These are phyloP conservation scores for Sporobolomyces pararoseus DNA, from an alignment of 768 basidiomycete genomes.

Conservation along the genomic window DNA sequence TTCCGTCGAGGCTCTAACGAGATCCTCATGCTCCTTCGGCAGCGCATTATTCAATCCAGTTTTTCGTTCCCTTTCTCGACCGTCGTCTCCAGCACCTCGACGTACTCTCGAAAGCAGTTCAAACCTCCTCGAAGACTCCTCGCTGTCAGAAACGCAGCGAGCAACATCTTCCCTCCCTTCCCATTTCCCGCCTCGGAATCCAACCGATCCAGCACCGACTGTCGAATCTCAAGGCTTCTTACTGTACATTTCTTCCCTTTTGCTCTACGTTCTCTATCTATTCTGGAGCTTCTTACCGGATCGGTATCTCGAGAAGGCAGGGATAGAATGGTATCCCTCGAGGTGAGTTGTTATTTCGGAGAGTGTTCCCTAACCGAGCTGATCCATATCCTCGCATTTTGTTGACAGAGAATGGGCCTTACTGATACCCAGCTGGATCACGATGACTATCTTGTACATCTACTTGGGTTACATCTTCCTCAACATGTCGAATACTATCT, in stretches of 20 bases:
- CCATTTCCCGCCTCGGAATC: constrained; percentile 36
- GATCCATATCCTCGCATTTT: background rate
- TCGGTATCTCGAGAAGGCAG: constrained; percentile 61
- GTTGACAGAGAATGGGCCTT: constrained; percentile 76
- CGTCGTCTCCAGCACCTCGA: background rate
- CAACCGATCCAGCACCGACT: constrained; percentile 38
- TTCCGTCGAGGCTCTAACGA: too few species aligned
- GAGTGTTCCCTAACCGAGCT: too few species aligned
- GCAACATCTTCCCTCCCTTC: constrained; percentile 34
- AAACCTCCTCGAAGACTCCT: too few species aligned
- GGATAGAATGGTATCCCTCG: constrained; percentile 79
- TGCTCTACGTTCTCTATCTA: constrained; percentile 72
- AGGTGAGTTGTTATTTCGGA: too few species aligned
- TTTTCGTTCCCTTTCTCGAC: constrained; percentile 28
- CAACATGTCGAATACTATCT: constrained; percentile 66
- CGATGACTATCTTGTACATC: constrained; percentile 66
- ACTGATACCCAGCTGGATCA: constrained; percentile 71
- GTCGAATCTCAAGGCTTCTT: constrained; percentile 39
- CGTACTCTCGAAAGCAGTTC: too few species aligned
- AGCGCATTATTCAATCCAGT: constrained; percentile 35
- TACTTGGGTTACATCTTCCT: constrained; percentile 74
- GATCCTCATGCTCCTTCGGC: too few species aligned
- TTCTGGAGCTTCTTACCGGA: constrained; percentile 79
- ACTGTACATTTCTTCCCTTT: constrained; percentile 75
- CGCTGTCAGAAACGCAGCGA: background rate